A percentile compares a stretch with the other conserved stretches of the same genome.
phyloP scores from a whole-genome alignment of 805 yeast genomes.

The Cyberlindnera galapagoensis region DNA sequence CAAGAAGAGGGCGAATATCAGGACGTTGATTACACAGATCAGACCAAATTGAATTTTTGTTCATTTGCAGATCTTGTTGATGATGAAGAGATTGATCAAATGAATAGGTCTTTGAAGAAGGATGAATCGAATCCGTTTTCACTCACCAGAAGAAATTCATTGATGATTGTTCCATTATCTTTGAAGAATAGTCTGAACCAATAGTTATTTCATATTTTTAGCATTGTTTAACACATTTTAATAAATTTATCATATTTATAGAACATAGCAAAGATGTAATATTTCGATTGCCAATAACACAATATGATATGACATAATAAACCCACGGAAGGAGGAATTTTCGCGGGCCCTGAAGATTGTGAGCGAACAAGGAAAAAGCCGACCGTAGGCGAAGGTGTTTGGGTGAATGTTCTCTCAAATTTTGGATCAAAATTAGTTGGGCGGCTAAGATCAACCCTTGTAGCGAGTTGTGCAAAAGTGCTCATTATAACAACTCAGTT shows the following conservation, averaged over 20 bases:
- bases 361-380: too few species aligned
- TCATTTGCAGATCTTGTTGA: conserved; percentile 21
- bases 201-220: background rate
- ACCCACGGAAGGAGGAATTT: too few species aligned
- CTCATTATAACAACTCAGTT: too few species aligned
- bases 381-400: too few species aligned
- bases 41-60: conserved; percentile 20
- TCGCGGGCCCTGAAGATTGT: too few species aligned
- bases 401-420: too few species aligned
- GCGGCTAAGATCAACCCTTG: too few species aligned
- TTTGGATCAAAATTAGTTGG: too few species aligned
- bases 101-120: too few species aligned
- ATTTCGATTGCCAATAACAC: background rate
- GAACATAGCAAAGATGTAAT: background rate
- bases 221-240: background rate
- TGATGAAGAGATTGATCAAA: conserved; percentile 20
- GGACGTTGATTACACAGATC: conserved; percentile 20
- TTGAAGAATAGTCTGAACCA: conserved; percentile 2
- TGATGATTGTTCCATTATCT: conserved; percentile 10
- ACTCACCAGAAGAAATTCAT: conserved; percentile 9
- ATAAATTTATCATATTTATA: background rate
- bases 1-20: conserved; percentile 2
- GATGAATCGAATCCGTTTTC: too few species aligned
- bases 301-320: too few species aligned
- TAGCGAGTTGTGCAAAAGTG: too few species aligned